These are phyloP conservation scores for Mycena capillaripes DNA, from an alignment of 768 basidiomycete genomes.

Conservation along the genomic window DNA sequence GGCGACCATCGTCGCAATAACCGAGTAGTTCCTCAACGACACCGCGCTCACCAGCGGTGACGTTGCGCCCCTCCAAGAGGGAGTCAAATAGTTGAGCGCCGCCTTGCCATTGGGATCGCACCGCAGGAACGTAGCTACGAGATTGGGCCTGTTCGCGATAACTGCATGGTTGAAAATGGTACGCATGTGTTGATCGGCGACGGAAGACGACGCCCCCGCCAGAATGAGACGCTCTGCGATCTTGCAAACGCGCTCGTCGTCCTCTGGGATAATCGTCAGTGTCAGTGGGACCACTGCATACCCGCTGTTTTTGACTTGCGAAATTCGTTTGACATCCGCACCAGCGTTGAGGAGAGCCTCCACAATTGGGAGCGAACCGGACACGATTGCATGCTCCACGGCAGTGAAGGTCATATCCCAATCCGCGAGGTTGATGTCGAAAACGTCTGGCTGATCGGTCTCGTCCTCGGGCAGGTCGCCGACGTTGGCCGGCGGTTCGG, in stretches of 20 bases:
- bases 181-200: slow-evolving; percentile 50
- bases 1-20: slow-evolving; percentile 52
- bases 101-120: slow-evolving; percentile 56
- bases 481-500: slow-evolving; percentile 37
- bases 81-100: slow-evolving; percentile 55
- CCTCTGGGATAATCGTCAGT: slow-evolving; percentile 54
- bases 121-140: slow-evolving; percentile 56
- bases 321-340: slow-evolving; percentile 57
- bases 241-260: slow-evolving; percentile 56
- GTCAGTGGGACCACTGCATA: slow-evolving; percentile 51
- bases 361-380: slow-evolving; percentile 58
- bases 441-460: slow-evolving; percentile 64
- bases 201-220: slow-evolving; percentile 58
- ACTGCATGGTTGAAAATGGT: slow-evolving; percentile 62
- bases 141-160: slow-evolving; percentile 48
- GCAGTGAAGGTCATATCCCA: slow-evolving; percentile 73
- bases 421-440: slow-evolving; percentile 67
- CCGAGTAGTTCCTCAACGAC: slow-evolving; percentile 48
- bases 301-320: slow-evolving; percentile 44
- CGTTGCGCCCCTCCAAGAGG: slow-evolving; percentile 41
- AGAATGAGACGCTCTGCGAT: slow-evolving; percentile 57
- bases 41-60: slow-evolving; percentile 58
- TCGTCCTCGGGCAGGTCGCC: slow-evolving; percentile 64
- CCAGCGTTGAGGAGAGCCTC: slow-evolving; percentile 63
- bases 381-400: slow-evolving; percentile 65